Evolutionary conservation across 805 yeast species (phyloP).

Genomic region (Kluyveromyces dobzhanskii): DNA sequence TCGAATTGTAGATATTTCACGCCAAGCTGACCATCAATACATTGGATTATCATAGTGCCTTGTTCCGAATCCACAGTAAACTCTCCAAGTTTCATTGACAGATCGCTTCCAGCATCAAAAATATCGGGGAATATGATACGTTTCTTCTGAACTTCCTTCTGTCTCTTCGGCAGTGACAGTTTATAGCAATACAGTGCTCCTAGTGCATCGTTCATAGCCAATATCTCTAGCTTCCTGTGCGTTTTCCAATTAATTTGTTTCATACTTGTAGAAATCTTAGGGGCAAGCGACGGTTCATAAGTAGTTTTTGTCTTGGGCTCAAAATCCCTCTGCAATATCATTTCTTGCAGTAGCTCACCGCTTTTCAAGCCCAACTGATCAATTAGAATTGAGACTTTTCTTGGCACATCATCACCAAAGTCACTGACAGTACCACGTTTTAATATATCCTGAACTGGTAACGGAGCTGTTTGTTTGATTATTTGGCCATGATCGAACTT

Average conservation of each 20-base stretch:
- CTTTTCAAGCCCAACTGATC: slow-evolving; percentile 52
- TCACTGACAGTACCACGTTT: slow-evolving; percentile 30
- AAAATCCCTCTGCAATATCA: background rate
- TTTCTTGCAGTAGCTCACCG: slow-evolving; percentile 42
- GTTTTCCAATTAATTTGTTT: slow-evolving; percentile 41
- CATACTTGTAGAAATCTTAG: slow-evolving; percentile 40
- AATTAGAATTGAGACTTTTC: slow-evolving; percentile 29
- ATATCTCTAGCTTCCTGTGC: slow-evolving; percentile 31
- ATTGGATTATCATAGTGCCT: slow-evolving; percentile 32
- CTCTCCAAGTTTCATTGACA: slow-evolving; percentile 19
- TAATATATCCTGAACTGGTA: slow-evolving; percentile 11
- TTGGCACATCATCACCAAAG: slow-evolving; percentile 35
- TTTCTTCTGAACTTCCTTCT: slow-evolving; percentile 28
- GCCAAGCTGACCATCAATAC: slow-evolving; percentile 36
- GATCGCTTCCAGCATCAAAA: slow-evolving; percentile 3
- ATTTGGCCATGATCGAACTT: slow-evolving; percentile 76
- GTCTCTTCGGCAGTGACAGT: slow-evolving; percentile 29
- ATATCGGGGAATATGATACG: slow-evolving; percentile 44
- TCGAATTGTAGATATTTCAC: slow-evolving; percentile 42
- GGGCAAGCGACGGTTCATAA: slow-evolving; percentile 37
- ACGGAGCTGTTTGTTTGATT: slow-evolving; percentile 43
- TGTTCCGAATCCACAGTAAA: slow-evolving; percentile 20
- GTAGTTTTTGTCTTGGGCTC: background rate
- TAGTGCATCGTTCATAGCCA: slow-evolving; percentile 40
- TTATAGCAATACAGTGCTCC: slow-evolving; percentile 48